Conservation (phyloP, 1,284 basidiomycete species). For the Microbotryum violaceum region DNA sequence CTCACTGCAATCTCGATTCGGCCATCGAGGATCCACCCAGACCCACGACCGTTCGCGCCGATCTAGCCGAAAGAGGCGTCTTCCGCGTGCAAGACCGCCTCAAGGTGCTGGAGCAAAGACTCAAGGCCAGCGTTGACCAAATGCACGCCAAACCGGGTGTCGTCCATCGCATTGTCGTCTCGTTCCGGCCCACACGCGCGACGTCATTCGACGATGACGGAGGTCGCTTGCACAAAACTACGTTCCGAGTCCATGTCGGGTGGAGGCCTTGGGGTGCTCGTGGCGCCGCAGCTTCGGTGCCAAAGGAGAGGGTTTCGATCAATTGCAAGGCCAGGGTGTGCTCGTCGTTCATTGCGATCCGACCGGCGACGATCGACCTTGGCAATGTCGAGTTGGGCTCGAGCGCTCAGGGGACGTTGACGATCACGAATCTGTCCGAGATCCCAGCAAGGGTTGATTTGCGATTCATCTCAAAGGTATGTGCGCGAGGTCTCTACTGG, state of each 20-base stretch:
- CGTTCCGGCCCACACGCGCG: slow-evolving; percentile 43
- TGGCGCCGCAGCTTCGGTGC: slow-evolving; percentile 10
- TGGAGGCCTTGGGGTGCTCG: slow-evolving; percentile 11
- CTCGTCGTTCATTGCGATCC: slow-evolving; percentile 46
- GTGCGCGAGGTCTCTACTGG: background rate
- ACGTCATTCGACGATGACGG: slow-evolving; percentile 36
- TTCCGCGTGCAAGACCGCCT: slow-evolving; percentile 30
- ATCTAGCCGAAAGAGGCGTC: slow-evolving; percentile 8
- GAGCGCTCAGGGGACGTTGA: slow-evolving; percentile 42
- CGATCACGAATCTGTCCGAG: slow-evolving; percentile 44
- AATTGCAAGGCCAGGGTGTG: slow-evolving; percentile 45
- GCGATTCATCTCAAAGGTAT: slow-evolving; percentile 47
- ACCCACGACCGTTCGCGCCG: background rate
- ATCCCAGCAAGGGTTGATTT: slow-evolving; percentile 46
- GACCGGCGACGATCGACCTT: slow-evolving; percentile 45
- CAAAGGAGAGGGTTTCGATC: slow-evolving; percentile 38
- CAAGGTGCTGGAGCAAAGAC: slow-evolving; percentile 37
- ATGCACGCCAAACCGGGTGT: slow-evolving; percentile 47
- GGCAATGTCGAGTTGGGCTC: slow-evolving; percentile 48
- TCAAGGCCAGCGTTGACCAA: slow-evolving; percentile 45
- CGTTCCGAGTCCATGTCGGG: slow-evolving; percentile 45
- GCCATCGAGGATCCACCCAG: background rate
- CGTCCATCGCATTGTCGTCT: slow-evolving; percentile 47
- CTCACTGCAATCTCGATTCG: background rate
- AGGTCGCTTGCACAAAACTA: slow-evolving; percentile 41